Base-by-base conservation (phyloP, 805 yeast species). In the Wickerhamiella lipophila region DNA sequence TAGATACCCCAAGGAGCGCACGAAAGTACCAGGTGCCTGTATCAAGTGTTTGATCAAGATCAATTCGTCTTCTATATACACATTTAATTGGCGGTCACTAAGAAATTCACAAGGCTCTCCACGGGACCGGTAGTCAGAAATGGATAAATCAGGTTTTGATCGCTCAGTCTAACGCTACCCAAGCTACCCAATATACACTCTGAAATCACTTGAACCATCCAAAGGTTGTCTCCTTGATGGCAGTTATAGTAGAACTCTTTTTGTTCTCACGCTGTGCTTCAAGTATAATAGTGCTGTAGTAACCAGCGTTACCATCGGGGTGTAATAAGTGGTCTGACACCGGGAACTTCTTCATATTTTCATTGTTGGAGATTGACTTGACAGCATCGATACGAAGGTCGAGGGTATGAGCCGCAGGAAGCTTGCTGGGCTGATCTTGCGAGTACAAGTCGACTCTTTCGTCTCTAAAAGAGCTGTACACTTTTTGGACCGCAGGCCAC, bases 251-350 rank as follows among this genome's bases (percentile, higher is more conserved):
- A n/a, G 62, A 50, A 13, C 75, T 73, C 64, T 83, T 94, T 62
- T 76, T 79, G 58, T 74, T 73, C 58, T 79, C 79, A 21, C 89
- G 88, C 51, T 73, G 70, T 38, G 87, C 73, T 61, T 85, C 94
- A 23, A 73, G 70, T 64, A 81, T 55, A 47, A 87, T 70, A 58
- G 92, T 73, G 36, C 71, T 74, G 59, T 87, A 87, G 60, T 87
- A 87, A 42, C 72, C 64, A 2, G 94, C 86, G 64, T 85, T 83
- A 1, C 95, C 95, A 58, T 80, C 79, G n/a, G 96, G 96, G 55
- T 64, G 70, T 58, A 76, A 64, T 55, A 87, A 64, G 60, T 81
- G 81, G 40, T 77, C 81, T 49, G 58, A 47, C 2, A 60, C 53
- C 11, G 57, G 55, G 52, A 62, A 64, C 54, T 52, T 50, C 19